phyloP scores from a whole-genome alignment of 257 asterid genomes.

The Solanum medicagineum region DNA sequence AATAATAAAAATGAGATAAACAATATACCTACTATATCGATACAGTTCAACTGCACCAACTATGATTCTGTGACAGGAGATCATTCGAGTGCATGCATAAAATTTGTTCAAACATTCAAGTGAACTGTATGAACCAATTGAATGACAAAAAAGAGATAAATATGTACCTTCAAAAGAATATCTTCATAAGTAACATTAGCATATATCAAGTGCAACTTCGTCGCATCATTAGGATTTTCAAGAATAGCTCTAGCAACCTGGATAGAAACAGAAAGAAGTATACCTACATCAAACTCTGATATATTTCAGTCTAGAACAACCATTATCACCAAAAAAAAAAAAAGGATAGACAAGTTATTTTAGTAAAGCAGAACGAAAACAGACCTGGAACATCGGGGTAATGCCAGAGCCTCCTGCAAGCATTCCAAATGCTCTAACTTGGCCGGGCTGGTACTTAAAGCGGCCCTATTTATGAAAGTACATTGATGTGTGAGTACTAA shows the following conservation, averaged over 20 bases:
- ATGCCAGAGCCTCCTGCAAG: slow-evolving; percentile 48
- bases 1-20: neutral
- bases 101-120: neutral
- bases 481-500: neutral
- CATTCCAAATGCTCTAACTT: slow-evolving; percentile 45
- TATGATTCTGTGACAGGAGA: neutral
- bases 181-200: slow-evolving; percentile 87
- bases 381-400: slow-evolving; percentile 46
- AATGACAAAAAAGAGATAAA: neutral
- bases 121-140: neutral
- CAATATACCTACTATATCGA: neutral
- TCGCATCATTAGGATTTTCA: slow-evolving; percentile 65
- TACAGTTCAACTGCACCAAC: neutral
- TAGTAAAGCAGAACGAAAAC: neutral
- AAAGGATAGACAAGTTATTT: neutral
- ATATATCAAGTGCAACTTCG: slow-evolving; percentile 73
- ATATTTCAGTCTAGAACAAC: neutral
- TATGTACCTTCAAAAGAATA: slow-evolving; percentile 74
- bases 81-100: neutral
- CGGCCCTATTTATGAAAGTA: slow-evolving; percentile 24
- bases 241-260: slow-evolving; percentile 91
- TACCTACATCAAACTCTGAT: neutral
- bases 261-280: slow-evolving; percentile 1
- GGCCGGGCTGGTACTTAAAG: slow-evolving; percentile 29
- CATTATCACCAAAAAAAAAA: no score